Evolutionary conservation across 1,139 yeast species (phyloP), one percentile per base, ranked within the genome.

Genomic region (Lodderomyces jiufengensis): DNA sequence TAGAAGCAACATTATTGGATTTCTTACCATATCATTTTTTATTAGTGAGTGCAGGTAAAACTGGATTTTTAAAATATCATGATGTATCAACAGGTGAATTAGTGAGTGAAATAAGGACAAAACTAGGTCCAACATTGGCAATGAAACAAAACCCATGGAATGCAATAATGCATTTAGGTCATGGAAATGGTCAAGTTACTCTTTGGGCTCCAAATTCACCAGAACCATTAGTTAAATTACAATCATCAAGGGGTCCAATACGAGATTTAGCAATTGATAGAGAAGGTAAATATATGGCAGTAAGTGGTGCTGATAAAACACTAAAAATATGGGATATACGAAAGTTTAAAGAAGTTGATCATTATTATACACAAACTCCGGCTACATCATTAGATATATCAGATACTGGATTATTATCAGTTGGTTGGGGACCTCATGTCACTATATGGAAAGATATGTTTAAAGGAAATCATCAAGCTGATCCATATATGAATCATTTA

Each of bases 141-240:
- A 78, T 90, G 88, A 70, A 82, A 36, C 95, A 86, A 48, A 94
- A 92, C 55, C 95, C 95, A 2, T 86, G 95, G 84, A 94, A 94
- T 55, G 98, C 97, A 0, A 86, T 92, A 8, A 78, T 90, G 67
- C 95, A 92, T 60, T 70, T 90, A 42, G 99, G 99, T 22, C 97
- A 90, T 54, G 77, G 84, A 7, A 92, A 87, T 54, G 99, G 99
- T 41, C 82, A 90, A 8, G 95, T 94, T 0, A 76, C 96, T 0
- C 62, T 94, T 38, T 94, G 97, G 97, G 75, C 96, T 0, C 99
- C 99, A 4, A 78, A 80, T 37, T 81, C 86, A 81, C 70, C 88
- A 3, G 77, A 85, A 7, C 95, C 98, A 1, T 66, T 92, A 41
- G 97, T 78, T 6, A 88, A 88, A 52, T 61, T 94, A 31, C 84